Conservation (phyloP, 1,284 basidiomycete species). For the Leccinum fallax region DNA sequence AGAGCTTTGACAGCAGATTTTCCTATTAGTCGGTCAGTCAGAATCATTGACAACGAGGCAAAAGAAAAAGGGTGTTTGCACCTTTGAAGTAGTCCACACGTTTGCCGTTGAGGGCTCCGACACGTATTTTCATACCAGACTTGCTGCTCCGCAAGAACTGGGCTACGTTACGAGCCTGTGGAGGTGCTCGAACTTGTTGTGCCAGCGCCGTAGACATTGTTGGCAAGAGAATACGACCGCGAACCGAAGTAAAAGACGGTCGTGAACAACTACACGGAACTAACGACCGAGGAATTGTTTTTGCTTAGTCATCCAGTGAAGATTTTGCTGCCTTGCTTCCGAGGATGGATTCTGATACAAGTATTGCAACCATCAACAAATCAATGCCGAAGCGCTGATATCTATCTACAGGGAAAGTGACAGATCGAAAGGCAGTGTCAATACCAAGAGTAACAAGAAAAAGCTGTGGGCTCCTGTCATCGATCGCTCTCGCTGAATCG, state of each 20-base stretch:
- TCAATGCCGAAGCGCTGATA: not conserved
- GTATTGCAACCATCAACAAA: not conserved
- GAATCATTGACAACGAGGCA: not conserved
- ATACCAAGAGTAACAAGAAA: not conserved
- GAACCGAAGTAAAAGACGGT: not conserved
- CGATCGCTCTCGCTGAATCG: not conserved
- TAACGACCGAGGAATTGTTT: not conserved
- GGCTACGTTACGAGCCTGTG: constrained; percentile 77
- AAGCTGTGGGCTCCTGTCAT: not conserved
- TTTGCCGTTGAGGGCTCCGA: constrained; percentile 92
- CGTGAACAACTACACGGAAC: not conserved
- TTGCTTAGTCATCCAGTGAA: not conserved
- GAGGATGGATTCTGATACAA: too few species aligned
- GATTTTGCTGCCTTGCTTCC: too few species aligned
- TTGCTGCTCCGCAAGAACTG: constrained; percentile 85
- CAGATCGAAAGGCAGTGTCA: not conserved
- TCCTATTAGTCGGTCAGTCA: constrained; percentile 49
- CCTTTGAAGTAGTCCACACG: constrained; percentile 98
- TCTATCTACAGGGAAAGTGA: not conserved
- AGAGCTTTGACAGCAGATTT: constrained; percentile 92
- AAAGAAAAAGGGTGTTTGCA: constrained; percentile 9
- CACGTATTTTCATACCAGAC: constrained; percentile 86
- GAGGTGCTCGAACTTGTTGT: constrained; percentile 74
- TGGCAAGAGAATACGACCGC: constrained; percentile 1
- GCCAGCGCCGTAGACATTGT: constrained; percentile 50